Evolutionary conservation across 202 grass and related monocot genomes (phyloP).

Genomic region (Schoenoplectus tabernaemontani): DNA sequence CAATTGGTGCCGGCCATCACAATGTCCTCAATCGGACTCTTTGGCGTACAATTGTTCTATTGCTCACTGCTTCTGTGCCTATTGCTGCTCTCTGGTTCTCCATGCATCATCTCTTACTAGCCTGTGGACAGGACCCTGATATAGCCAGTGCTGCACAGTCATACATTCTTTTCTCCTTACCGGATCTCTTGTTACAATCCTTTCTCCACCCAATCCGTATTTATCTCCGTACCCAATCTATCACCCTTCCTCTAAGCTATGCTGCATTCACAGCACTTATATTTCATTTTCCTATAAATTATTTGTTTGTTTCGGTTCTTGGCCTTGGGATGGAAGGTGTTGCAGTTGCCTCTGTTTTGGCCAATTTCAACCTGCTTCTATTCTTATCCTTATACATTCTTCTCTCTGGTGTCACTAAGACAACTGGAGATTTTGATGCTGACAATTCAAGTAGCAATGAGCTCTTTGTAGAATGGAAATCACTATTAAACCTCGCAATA

Average conservation of each 20-base stretch:
- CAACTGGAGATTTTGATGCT: not conserved
- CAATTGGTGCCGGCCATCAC: constrained; percentile 64
- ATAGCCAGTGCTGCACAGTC: constrained; percentile 54
- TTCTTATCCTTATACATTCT: constrained; percentile 48
- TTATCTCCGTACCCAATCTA: constrained; percentile 78
- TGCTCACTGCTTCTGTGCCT: constrained; percentile 53
- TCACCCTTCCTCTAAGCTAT: constrained; percentile 84
- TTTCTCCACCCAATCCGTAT: constrained; percentile 94
- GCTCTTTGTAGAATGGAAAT: constrained; percentile 35
- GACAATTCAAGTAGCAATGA: not conserved
- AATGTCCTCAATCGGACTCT: constrained; percentile 57
- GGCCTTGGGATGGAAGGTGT: constrained; percentile 67
- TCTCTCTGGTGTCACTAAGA: constrained; percentile 44
- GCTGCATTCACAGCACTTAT: constrained; percentile 46
- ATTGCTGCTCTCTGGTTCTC: constrained; percentile 51
- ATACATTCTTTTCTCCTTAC: constrained; percentile 83
- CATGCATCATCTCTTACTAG: constrained; percentile 60
- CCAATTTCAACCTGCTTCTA: constrained; percentile 70
- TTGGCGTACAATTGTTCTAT: constrained; percentile 54
- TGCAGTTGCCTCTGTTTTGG: constrained; percentile 54
- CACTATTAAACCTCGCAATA: constrained; percentile 61
- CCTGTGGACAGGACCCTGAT: constrained; percentile 59
- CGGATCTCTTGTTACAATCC: constrained; percentile 71
- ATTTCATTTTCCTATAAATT: constrained; percentile 78
- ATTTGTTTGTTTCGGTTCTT: constrained; percentile 46